Conservation (phyloP, 768 basidiomycete genomes). For the Crassisporium funariophilum region DNA sequence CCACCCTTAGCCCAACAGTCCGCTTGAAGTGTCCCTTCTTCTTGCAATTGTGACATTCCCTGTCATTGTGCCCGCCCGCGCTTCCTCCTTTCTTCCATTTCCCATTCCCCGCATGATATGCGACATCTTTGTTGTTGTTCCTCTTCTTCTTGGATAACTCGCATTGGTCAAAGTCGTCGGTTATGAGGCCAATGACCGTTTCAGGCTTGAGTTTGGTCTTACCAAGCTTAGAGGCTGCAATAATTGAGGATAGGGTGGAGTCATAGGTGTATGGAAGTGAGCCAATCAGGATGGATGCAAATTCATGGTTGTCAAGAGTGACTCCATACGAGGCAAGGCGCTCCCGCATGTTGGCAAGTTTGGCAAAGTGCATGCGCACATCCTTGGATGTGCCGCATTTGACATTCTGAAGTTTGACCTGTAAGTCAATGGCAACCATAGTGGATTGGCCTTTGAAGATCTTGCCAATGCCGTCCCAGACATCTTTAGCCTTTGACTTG, state of each 20-base stretch:
- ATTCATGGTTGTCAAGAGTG: conserved; percentile 8
- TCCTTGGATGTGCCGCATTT: conserved; percentile 16
- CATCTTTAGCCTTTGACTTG: too few species aligned
- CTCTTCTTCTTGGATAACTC: too few species aligned
- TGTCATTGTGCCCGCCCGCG: too few species aligned
- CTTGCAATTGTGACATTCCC: conserved; percentile 35
- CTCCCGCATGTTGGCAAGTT: conserved; percentile 13
- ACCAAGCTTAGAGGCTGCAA: conserved; percentile 11
- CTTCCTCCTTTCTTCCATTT: too few species aligned
- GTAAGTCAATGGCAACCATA: too few species aligned
- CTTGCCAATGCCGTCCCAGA: not conserved
- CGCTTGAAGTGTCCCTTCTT: conserved; percentile 27
- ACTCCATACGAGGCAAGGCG: conserved; percentile 10
- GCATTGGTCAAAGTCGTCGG: too few species aligned
- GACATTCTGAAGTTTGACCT: too few species aligned
- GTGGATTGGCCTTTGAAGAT: too few species aligned
- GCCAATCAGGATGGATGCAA: conserved; percentile 10
- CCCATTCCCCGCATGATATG: too few species aligned
- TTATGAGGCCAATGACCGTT: too few species aligned
- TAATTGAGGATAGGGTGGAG: conserved; percentile 14
- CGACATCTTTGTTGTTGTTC: too few species aligned
- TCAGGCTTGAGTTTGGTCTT: conserved; percentile 6
- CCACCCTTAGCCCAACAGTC: conserved; percentile 37
- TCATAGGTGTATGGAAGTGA: conserved; percentile 17
- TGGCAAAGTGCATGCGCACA: conserved; percentile 18